These are phyloP conservation scores for Mycocentrospora acerina DNA, from an alignment of 2,329 filamentous ascomycete species.

Conservation along the genomic window DNA sequence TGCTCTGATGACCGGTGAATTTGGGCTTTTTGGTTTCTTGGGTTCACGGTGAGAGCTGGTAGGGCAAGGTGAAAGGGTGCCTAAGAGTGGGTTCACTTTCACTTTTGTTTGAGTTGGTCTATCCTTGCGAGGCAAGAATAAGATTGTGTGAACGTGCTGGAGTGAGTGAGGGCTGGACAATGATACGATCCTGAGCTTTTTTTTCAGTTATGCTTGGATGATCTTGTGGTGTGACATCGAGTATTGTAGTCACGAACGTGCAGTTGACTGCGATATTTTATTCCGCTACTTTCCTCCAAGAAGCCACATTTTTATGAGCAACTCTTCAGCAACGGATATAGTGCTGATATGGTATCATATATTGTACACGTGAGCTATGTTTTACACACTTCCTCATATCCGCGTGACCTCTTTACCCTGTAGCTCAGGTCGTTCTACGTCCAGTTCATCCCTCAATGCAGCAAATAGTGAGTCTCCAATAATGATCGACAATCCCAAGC, in stretches of 20 bases:
- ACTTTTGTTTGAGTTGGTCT: neutral
- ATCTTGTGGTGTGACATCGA: too few relatives aligned
- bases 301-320: too few relatives aligned
- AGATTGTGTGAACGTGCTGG: neutral
- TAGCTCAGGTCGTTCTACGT: constrained; percentile 87
- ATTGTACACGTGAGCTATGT: neutral
- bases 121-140: neutral
- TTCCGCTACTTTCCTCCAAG: too few relatives aligned
- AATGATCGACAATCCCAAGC: constrained; percentile 80
- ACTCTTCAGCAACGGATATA: too few relatives aligned
- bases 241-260: too few relatives aligned
- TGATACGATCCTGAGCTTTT: too few relatives aligned
- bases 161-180: too few relatives aligned
- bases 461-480: constrained; percentile 88
- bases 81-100: constrained; percentile 1
- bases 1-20: constrained; percentile 4
- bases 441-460: constrained; percentile 88
- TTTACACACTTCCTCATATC: constrained; percentile 56
- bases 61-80: constrained; percentile 5
- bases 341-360: neutral
- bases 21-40: constrained; percentile 1
- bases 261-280: too few relatives aligned
- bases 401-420: constrained; percentile 83
- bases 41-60: constrained; percentile 8
- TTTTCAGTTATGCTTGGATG: too few relatives aligned